Base-by-base conservation (phyloP, 1,284 basidiomycete species). In the Cryptococcus sp. region DNA sequence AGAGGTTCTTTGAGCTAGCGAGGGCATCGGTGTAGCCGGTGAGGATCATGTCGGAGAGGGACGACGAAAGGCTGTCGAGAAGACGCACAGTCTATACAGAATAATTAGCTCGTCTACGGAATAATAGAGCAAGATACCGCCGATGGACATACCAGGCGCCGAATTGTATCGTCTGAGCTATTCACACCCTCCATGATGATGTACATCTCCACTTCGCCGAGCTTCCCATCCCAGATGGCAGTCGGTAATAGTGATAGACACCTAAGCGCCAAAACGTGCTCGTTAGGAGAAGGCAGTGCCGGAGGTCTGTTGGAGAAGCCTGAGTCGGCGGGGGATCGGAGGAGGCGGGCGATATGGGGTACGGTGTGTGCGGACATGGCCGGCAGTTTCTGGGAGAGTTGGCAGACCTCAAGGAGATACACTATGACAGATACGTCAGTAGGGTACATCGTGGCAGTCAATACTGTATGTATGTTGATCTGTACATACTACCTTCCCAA, bases 161-260 rank as follows among this genome's bases (percentile, higher is more conserved):
- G 66, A 7, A 74, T 60, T 3, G 60, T 68, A 24, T 58, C 49
- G 50, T 77, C 76, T 0, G 33, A 18, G 49, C 66, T 66, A 38
- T 75, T 64, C 3, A 76, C 55, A 2, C 73, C 76, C 23, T 66
- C 59, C 71, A 76, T 73, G 20, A 77, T 57, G 7, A 61, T 52
- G 0, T 52, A 54, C 75, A 77, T 75, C 45, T 69, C 67, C 2
- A 16, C 51, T 37, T 75, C 68, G 1, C 59, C 66, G 12, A 77
- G 52, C 1, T 56, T 56, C 0, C 58, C 57, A 46, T 69, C 70
- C 71, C 70, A 73, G 5, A 55, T 23, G 2, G 45, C 45, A 0
- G 47, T 38, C 2, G 68, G 68, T 0, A 77, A 59, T 3, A 55
- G 13, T 1, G 46, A 35, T 2, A 76, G 55, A 51, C 75, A 76